Evolutionary conservation across 768 basidiomycete genomes (phyloP), one percentile per base, ranked within the genome.

Genomic region (Phylloporus sp.): DNA sequence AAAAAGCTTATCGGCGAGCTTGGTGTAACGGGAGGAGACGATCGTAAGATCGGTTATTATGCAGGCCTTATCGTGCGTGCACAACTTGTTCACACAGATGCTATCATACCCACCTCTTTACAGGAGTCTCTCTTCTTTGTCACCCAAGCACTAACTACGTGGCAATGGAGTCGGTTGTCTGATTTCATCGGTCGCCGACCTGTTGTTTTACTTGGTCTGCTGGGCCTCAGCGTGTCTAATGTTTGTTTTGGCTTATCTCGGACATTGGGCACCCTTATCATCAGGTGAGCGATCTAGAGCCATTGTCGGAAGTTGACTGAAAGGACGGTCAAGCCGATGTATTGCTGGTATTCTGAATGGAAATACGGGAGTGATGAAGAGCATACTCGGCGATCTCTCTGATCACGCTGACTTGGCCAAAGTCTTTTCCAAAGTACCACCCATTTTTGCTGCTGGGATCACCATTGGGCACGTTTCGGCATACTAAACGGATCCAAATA

Each of bases 31-130:
- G 79, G 79, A 20, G 84, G 84, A 20, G 82, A 86, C 51, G 76
- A 81, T 36, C 72, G 73, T 43, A 82, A 80, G 68, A 80, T 84
- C 3, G 85, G 85, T 26, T 86, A 86, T 57, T 86, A 86, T 61
- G 83, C 81, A 22, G 84, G 82, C 27, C 59, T 86, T 22, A 66
- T 69, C 39, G 81, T 85, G 50, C 55, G 41, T 45, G 50, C 54
- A 0, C 24, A 34, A 50, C 54, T 46, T n/a, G 12, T 28, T 32
- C 35, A 24, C 27, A 9, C 12, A 23, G 11, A 43, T 32, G 1
- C 1, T 23, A 8, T 18, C 10, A 13, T 38, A 45, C 43, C 49
- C 10, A 56, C 35, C 39, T 36, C 26, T 43, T 11, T 7, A 8
- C 5, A 84, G 82, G 79, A 84, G 70, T 84, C 82, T 0, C 63